Evolutionary conservation across 2,329 filamentous ascomycete species (phyloP).

Genomic region (Sclerotinia subarctica): DNA sequence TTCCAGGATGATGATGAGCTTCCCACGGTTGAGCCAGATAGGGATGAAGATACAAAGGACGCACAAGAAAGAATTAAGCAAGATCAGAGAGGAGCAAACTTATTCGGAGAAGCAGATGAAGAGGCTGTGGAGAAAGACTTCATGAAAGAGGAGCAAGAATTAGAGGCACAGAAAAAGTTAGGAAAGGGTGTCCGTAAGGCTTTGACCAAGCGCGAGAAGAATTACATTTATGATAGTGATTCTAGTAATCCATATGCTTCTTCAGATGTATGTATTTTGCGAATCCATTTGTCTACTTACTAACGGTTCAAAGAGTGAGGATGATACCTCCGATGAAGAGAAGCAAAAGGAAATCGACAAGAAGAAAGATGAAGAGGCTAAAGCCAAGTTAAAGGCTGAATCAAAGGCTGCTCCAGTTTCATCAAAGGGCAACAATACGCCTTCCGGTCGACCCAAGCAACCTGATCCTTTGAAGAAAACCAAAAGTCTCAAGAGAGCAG

Average conservation of each 20-base stretch:
- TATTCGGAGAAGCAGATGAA: slow-evolving; percentile 71
- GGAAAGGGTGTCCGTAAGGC: slow-evolving; percentile 78
- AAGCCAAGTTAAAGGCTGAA: slow-evolving; percentile 53
- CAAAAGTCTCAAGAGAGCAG: slow-evolving; percentile 70
- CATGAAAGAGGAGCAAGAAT: slow-evolving; percentile 69
- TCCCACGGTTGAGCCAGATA: slow-evolving; percentile 68
- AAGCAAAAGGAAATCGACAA: slow-evolving; percentile 64
- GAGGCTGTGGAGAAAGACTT: slow-evolving; percentile 66
- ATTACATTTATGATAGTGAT: slow-evolving; percentile 80
- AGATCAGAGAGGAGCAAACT: slow-evolving; percentile 81
- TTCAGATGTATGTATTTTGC: slow-evolving; percentile 45
- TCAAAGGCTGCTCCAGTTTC: slow-evolving; percentile 50
- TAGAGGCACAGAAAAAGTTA: slow-evolving; percentile 64
- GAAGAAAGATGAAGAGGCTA: slow-evolving; percentile 56
- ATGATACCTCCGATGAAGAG: slow-evolving; percentile 48
- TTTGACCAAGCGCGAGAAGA: slow-evolving; percentile 79
- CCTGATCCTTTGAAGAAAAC: slow-evolving; percentile 50
- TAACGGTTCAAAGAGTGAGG: slow-evolving; percentile 46
- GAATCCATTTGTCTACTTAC: slow-evolving; percentile 23
- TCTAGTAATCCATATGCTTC: slow-evolving; percentile 54
- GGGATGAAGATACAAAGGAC: slow-evolving; percentile 76
- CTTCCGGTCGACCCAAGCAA: slow-evolving; percentile 55
- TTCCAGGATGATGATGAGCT: slow-evolving; percentile 90
- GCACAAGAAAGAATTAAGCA: slow-evolving; percentile 70
- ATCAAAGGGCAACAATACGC: slow-evolving; percentile 68